Conservation (phyloP, 2,329 filamentous ascomycete genomes). For the Piedraia hortae region DNA sequence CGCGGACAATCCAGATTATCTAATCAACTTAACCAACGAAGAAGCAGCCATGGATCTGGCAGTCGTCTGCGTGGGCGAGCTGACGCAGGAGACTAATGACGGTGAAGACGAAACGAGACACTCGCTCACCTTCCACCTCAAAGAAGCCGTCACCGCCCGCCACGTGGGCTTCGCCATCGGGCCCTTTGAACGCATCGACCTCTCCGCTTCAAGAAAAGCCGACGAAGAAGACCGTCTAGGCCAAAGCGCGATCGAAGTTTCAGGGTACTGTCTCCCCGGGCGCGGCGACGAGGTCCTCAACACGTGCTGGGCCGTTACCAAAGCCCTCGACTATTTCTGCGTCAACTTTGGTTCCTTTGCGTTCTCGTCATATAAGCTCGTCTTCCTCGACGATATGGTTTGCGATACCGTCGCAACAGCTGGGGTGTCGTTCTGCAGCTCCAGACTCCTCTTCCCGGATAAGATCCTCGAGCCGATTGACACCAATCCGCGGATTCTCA, state of each 20-base stretch:
- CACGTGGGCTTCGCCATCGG: slow-evolving; percentile 86
- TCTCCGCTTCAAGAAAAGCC: slow-evolving; percentile 57
- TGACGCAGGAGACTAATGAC: slow-evolving; percentile 57
- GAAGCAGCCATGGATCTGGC: slow-evolving; percentile 72
- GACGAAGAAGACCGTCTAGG: slow-evolving; percentile 81
- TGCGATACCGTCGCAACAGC: slow-evolving; percentile 50
- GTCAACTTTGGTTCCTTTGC: slow-evolving; percentile 75
- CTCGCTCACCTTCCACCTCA: slow-evolving; percentile 59
- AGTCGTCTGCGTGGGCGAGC: slow-evolving; percentile 70
- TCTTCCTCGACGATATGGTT: slow-evolving; percentile 74
- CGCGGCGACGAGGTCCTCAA: slow-evolving; percentile 60
- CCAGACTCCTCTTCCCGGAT: slow-evolving; percentile 55
- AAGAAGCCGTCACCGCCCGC: slow-evolving; percentile 49
- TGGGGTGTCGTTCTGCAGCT: slow-evolving; percentile 69
- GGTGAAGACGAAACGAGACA: slow-evolving; percentile 55
- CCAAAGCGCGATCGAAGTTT: slow-evolving; percentile 61
- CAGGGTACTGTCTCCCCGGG: slow-evolving; percentile 73
- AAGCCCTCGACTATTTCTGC: slow-evolving; percentile 73
- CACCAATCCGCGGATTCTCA: slow-evolving; percentile 50
- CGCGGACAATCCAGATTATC: slow-evolving; percentile 9
- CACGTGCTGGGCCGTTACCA: slow-evolving; percentile 60
- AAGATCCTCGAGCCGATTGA: slow-evolving; percentile 67
- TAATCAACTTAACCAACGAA: slow-evolving; percentile 32
- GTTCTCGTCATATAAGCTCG: slow-evolving; percentile 73
- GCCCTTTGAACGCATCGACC: slow-evolving; percentile 77